A percentile compares a stretch with the other conserved stretches of the same genome.
These are phyloP conservation scores for Arachis stenosperma DNA, from an alignment of 306 rosid species.

Conservation along the genomic window DNA sequence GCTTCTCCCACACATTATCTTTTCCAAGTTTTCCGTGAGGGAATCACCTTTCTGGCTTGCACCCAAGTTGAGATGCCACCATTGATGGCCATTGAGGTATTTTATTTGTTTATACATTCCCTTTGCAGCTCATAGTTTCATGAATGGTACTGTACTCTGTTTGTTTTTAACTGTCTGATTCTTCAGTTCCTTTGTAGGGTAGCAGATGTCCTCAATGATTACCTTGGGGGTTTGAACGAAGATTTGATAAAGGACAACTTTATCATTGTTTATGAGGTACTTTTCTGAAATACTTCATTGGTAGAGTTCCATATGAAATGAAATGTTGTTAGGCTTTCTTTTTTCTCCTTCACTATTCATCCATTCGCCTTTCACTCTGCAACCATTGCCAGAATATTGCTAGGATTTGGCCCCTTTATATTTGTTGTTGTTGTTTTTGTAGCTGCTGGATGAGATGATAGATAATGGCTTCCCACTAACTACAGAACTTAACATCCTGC, in stretches of 20 bases:
- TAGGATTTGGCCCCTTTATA: too few species aligned
- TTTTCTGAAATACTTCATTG: neutral
- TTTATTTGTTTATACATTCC: neutral
- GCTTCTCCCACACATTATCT: conserved; percentile 96
- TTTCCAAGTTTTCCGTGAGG: conserved; percentile 85
- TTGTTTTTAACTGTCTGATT: conserved; percentile 23
- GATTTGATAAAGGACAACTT: conserved; percentile 88
- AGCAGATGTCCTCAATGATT: conserved; percentile 85
- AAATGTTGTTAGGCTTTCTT: neutral
- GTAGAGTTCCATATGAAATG: conserved; percentile 6
- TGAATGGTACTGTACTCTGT: too few species aligned
- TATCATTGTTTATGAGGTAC: conserved; percentile 87
- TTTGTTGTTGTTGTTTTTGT: conserved; percentile 31
- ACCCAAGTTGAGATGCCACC: conserved; percentile 98
- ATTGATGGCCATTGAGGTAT: conserved; percentile 93
- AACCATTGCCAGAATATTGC: too few species aligned
- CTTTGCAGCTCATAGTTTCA: too few species aligned
- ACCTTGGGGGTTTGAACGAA: conserved; percentile 91
- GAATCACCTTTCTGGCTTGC: conserved; percentile 93
- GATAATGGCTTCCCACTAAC: conserved; percentile 99
- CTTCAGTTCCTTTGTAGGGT: conserved; percentile 95
- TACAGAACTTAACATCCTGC: conserved; percentile 86
- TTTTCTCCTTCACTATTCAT: too few species aligned
- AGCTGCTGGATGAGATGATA: conserved; percentile 98
- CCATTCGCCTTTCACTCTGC: too few species aligned